Conservation (phyloP, 768 basidiomycete genomes). For the Suillus ampliporus region DNA sequence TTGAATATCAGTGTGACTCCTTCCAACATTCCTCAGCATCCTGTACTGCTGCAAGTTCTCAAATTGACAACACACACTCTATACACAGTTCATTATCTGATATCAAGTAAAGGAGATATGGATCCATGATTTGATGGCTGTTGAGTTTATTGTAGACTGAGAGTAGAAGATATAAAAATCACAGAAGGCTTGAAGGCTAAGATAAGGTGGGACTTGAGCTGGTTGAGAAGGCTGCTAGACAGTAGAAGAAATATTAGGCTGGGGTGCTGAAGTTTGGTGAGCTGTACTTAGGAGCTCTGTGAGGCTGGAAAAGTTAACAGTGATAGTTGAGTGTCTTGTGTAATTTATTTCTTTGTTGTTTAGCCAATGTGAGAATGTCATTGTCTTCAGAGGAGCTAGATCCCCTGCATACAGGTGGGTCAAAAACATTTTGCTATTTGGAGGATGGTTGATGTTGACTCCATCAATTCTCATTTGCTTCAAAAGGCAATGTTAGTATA, state of each 20-base stretch:
- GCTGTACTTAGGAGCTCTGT: no score
- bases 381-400: neutral
- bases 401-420: neutral
- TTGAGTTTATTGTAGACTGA: neutral
- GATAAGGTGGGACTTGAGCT: no score
- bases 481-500: no score
- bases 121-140: neutral
- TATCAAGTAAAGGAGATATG: neutral
- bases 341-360: neutral
- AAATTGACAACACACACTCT: neutral
- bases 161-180: neutral
- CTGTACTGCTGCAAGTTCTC: constrained; percentile 4
- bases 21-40: neutral
- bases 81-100: neutral
- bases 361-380: neutral
- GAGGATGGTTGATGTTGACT: no score
- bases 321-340: no score
- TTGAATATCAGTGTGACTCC: no score
- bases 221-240: no score
- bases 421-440: no score
- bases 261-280: no score
- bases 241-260: no score
- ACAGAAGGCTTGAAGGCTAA: constrained; percentile 1
- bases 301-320: no score
- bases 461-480: no score